Conservation (phyloP, 2,329 filamentous ascomycete genomes). For the Parastagonospora nodorum region DNA sequence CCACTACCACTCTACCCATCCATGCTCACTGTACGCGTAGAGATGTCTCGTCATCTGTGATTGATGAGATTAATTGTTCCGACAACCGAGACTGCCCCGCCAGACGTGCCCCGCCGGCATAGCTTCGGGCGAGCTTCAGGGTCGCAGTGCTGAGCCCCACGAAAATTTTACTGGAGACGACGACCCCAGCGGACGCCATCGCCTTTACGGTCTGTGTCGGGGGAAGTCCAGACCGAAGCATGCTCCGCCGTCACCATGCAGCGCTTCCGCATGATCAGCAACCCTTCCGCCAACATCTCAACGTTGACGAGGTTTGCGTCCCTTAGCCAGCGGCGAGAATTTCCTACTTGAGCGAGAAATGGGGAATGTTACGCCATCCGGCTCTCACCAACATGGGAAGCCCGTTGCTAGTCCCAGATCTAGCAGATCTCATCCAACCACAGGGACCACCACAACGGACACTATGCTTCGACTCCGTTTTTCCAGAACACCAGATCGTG, state of each 20-base stretch:
- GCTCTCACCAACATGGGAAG: slow-evolving; percentile 10
- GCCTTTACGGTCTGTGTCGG: slow-evolving; percentile 16
- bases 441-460: slow-evolving; percentile 10
- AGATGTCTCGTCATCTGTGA: slow-evolving; percentile 22
- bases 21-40: neutral
- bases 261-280: slow-evolving; percentile 19
- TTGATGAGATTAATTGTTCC: slow-evolving; percentile 44
- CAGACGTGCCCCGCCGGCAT: slow-evolving; percentile 30
- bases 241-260: slow-evolving; percentile 26
- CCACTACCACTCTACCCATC: neutral
- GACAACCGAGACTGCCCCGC: slow-evolving; percentile 21
- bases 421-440: slow-evolving; percentile 31
- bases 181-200: neutral
- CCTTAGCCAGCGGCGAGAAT: slow-evolving; percentile 34
- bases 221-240: slow-evolving; percentile 25
- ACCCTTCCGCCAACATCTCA: slow-evolving; percentile 4
- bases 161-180: slow-evolving; percentile 6
- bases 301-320: neutral
- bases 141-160: slow-evolving; percentile 6
- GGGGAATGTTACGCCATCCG: slow-evolving; percentile 15
- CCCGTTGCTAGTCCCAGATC: slow-evolving; percentile 17
- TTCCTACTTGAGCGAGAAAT: slow-evolving; percentile 20
- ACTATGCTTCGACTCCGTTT: slow-evolving; percentile 16
- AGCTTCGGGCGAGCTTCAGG: slow-evolving; percentile 19
- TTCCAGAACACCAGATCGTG: slow-evolving; percentile 25